Base-by-base conservation (phyloP, 1,139 yeast species). In the Debaryomyces coudertii region DNA sequence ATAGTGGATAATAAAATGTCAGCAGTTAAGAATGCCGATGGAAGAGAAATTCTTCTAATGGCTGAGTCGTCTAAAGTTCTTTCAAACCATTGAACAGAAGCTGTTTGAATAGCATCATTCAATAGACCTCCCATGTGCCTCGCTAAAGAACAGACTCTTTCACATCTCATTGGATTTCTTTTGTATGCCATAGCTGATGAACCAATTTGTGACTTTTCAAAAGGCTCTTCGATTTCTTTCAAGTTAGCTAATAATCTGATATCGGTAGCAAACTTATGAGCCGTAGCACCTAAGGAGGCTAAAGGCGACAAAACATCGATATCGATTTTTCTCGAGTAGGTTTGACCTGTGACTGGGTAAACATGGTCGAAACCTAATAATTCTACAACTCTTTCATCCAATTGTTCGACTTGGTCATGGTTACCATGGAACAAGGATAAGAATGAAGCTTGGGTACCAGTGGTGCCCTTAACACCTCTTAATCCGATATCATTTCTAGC, bases 141-240 rank as follows among this genome's bases (percentile, higher is more conserved):
- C 23, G 98, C 83, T 57, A 95, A 80, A 22, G 99, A 93, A 74
- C 99, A 93, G 50, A 93, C 98, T 69, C 99, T 86, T 76, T 93
- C 99, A 65, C 95, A 87, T 77, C 99, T 87, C 99, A 93, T 93
- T 69, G 99, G 99, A 77, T 93, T 93, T 76, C 99, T 88, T 82
- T 93, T 93, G 79, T 93, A 93, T 24, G 99, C 99, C 99, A 93
- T 93, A 36, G 99, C 99, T 48, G 92, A 82, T 16, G 98, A 92
- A 35, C 99, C 99, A 65, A 93, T 93, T 77, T 93, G 99, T 20
- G 93, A 84, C 73, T 89, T 90, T 76, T 93, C 99, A 66, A 93
- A 95, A 24, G 99, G 99, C 70, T 93, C 99, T 75, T 95, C 99
- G 56, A 93, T 73, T 75, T 93, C 99, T 75, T 93, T 93, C 76